A percentile compares a stretch with the other conserved stretches of the same genome.
phyloP scores from a whole-genome alignment of 352 stramenopile genomes.

The Saprolegnia diclina region DNA sequence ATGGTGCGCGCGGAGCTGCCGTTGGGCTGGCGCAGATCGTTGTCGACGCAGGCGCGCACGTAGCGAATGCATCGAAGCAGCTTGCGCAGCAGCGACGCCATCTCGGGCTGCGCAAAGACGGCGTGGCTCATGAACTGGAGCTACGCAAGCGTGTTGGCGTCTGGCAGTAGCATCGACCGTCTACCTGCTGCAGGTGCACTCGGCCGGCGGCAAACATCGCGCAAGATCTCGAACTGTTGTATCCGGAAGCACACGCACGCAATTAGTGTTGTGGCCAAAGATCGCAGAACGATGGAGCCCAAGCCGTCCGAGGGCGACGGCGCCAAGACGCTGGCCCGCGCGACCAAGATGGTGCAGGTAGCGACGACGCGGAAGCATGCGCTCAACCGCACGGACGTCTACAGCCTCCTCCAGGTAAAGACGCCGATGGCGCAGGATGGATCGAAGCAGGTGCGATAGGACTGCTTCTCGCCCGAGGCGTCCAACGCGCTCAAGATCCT shows the following conservation, averaged over 20 bases:
- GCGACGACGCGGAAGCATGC: constrained; percentile 18
- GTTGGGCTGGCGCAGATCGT: neutral
- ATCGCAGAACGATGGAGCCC: constrained; percentile 21
- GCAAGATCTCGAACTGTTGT: neutral
- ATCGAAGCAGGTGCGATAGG: constrained; percentile 27
- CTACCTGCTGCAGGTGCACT: constrained; percentile 11
- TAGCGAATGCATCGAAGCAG: constrained; percentile 6
- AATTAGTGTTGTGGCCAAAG: constrained; percentile 9
- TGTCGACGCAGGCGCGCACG: constrained; percentile 18
- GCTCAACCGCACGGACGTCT: constrained; percentile 23
- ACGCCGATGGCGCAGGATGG: too few species aligned
- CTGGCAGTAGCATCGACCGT: neutral
- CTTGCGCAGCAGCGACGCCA: constrained; percentile 3
- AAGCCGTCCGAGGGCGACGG: constrained; percentile 16
- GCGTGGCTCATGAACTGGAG: constrained; percentile 16
- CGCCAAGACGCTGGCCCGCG: neutral
- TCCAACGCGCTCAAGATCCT: constrained; percentile 54
- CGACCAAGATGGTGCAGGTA: constrained; percentile 17
- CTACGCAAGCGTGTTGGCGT: neutral
- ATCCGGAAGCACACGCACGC: neutral
- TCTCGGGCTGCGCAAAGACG: neutral
- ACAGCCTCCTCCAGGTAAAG: constrained; percentile 19
- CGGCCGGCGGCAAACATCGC: constrained; percentile 11
- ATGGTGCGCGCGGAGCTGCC: neutral
- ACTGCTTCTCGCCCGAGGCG: constrained; percentile 63